Conservation (phyloP, 2,329 filamentous ascomycete genomes). For the Hypoxylon sp. region DNA sequence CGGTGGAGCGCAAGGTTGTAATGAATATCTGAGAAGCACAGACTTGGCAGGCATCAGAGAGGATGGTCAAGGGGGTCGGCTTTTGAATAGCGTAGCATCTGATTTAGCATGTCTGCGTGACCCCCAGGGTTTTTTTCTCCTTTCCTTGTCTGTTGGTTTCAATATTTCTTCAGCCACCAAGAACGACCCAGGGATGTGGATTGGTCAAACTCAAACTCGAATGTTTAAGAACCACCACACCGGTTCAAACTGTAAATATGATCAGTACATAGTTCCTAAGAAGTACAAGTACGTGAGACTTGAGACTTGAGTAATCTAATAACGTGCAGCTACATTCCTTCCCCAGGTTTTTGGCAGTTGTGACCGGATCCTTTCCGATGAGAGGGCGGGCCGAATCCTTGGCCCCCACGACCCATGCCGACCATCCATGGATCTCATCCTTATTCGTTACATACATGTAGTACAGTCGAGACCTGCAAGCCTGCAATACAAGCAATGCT, state of each 20-base stretch:
- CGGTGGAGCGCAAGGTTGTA: slow-evolving; percentile 20
- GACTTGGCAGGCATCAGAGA: slow-evolving; percentile 9
- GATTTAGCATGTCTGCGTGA: slow-evolving; percentile 12
- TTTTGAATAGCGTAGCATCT: slow-evolving; percentile 20
- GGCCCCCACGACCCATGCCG: slow-evolving; percentile 9
- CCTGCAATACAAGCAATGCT: not conserved
- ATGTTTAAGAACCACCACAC: slow-evolving; percentile 1
- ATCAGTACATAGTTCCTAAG: slow-evolving; percentile 4
- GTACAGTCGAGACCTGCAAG: slow-evolving; percentile 1
- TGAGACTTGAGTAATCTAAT: not conserved
- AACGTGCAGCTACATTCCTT: slow-evolving; percentile 3
- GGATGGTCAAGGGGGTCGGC: slow-evolving; percentile 12
- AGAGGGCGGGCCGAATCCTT: slow-evolving; percentile 25
- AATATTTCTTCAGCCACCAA: slow-evolving; percentile 10
- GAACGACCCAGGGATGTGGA: not conserved
- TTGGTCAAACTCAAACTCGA: not conserved
- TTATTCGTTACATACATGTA: not conserved
- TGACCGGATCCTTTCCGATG: slow-evolving; percentile 12
- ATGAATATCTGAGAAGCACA: slow-evolving; percentile 3
- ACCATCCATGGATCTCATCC: not conserved
- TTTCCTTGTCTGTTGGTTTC: slow-evolving; percentile 4
- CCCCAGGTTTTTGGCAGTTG: slow-evolving; percentile 7
- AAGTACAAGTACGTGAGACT: not conserved
- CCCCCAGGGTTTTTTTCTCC: slow-evolving; percentile 7
- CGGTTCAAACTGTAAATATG: not conserved